These are phyloP conservation scores for Aspergillus leporis DNA, from an alignment of 495 filamentous ascomycete genomes.

Conservation along the genomic window DNA sequence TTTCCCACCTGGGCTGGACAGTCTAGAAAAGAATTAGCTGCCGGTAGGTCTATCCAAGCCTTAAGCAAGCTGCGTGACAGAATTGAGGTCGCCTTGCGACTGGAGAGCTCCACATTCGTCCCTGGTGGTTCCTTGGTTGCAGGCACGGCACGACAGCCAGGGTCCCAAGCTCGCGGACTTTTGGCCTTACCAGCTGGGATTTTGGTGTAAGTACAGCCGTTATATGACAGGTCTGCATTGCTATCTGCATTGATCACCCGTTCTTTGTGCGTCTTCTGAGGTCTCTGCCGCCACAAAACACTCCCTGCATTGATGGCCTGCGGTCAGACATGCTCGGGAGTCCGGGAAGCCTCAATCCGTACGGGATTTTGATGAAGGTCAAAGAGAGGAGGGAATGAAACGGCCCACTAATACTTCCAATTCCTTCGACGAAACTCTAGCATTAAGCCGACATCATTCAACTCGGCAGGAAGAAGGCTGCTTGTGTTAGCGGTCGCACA, in stretches of 20 bases:
- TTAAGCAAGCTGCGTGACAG: constrained; percentile 15
- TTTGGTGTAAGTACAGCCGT: constrained; percentile 25
- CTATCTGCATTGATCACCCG: constrained; percentile 26
- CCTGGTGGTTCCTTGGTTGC: constrained; percentile 18
- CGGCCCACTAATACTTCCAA: not conserved
- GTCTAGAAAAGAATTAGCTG: constrained; percentile 11
- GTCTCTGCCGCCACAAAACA: constrained; percentile 9
- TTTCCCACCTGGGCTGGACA: constrained; percentile 3
- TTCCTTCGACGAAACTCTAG: constrained; percentile 1
- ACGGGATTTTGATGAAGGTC: not conserved
- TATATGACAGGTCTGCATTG: constrained; percentile 20
- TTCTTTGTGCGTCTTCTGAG: constrained; percentile 18
- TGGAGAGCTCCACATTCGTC: constrained; percentile 10
- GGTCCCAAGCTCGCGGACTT: constrained; percentile 20
- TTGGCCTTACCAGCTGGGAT: constrained; percentile 18
- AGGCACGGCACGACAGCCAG: constrained; percentile 20
- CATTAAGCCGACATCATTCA: not conserved
- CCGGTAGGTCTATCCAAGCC: constrained; percentile 11
- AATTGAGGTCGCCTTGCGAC: constrained; percentile 6
- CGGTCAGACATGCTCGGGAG: constrained; percentile 1
- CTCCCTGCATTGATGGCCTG: constrained; percentile 2
- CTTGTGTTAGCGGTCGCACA: not conserved
- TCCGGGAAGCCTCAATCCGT: not conserved
- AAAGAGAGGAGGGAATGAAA: not conserved
- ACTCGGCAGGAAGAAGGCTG: not conserved